A percentile compares a stretch with the other conserved stretches of the same genome.
phyloP scores from a whole-genome alignment of 176 grass and related monocot genomes.

The Paspalum notatum region DNA sequence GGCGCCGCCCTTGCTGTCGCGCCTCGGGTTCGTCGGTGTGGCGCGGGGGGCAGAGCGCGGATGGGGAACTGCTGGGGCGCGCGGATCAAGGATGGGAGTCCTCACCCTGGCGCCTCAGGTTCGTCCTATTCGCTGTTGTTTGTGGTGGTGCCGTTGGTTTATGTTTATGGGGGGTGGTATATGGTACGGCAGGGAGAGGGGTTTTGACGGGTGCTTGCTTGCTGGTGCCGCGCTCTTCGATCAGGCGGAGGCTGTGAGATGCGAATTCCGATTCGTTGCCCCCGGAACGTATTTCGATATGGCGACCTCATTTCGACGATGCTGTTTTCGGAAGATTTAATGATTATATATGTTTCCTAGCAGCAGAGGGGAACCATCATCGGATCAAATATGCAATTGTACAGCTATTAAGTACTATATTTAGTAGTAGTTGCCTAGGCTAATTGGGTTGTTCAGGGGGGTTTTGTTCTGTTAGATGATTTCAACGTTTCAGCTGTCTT shows the following conservation, averaged over 20 bases:
- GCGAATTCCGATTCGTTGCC: not conserved
- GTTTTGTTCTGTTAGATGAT: constrained; percentile 24
- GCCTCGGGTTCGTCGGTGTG: constrained; percentile 16
- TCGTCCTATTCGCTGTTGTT: not conserved
- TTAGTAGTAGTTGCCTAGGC: constrained; percentile 18
- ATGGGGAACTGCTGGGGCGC: constrained; percentile 89
- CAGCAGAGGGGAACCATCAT: not conserved
- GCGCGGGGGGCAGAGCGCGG: not conserved
- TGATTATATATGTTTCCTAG: not conserved
- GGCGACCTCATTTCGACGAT: not conserved
- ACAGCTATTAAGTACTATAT: not conserved
- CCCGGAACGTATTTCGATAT: not conserved
- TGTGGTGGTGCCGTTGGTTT: not conserved
- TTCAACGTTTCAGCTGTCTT: constrained; percentile 35
- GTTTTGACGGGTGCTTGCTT: not conserved
- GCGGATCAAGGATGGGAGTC: constrained; percentile 74
- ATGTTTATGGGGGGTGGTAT: no score
- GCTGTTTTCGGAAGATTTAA: not conserved
- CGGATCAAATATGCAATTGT: not conserved
- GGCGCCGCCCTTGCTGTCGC: not conserved
- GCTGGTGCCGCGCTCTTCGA: not conserved
- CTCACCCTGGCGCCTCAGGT: constrained; percentile 63
- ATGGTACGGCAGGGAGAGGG: not conserved
- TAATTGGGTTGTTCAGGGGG: not conserved
- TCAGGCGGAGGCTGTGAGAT: not conserved